Evolutionary conservation across 768 basidiomycete species (phyloP).

Genomic region (Amanita rubescens): DNA sequence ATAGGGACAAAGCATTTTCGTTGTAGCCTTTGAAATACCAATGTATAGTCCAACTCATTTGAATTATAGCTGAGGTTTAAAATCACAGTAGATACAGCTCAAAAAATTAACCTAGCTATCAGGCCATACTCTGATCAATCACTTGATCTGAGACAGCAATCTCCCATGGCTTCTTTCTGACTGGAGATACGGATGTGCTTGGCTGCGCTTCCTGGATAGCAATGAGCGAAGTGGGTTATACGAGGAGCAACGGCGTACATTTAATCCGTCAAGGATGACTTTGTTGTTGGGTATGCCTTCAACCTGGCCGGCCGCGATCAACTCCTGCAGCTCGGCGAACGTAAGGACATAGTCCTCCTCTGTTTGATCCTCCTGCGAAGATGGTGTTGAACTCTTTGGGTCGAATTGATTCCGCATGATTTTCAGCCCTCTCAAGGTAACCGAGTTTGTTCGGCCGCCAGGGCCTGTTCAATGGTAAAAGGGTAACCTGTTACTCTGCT

Average conservation of each 20-base stretch:
- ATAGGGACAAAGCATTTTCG: background rate
- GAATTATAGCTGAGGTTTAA: too few relatives aligned
- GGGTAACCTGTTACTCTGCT: constrained; percentile 33
- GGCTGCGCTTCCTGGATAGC: constrained; percentile 41
- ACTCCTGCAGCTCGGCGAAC: constrained; percentile 58
- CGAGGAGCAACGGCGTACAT: constrained; percentile 35
- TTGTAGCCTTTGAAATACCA: background rate
- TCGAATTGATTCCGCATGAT: background rate
- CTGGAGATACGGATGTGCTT: constrained; percentile 43
- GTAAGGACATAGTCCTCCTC: constrained; percentile 40
- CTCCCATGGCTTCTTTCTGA: constrained; percentile 70
- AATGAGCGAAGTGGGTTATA: background rate
- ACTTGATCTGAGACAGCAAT: background rate
- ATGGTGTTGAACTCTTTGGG: background rate
- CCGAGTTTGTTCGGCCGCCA: constrained; percentile 17
- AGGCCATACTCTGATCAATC: background rate
- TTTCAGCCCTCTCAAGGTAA: background rate
- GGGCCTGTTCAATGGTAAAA: constrained; percentile 35
- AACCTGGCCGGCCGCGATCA: constrained; percentile 65
- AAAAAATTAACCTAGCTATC: too few relatives aligned
- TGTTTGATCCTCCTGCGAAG: background rate
- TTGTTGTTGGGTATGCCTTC: constrained; percentile 79
- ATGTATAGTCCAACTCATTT: background rate
- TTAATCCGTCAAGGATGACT: constrained; percentile 55
- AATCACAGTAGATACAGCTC: too few relatives aligned